Evolutionary conservation across 441 rosid species (phyloP), one percentile per base, ranked within the genome.

Genomic region (Erysimum pusillum): DNA sequence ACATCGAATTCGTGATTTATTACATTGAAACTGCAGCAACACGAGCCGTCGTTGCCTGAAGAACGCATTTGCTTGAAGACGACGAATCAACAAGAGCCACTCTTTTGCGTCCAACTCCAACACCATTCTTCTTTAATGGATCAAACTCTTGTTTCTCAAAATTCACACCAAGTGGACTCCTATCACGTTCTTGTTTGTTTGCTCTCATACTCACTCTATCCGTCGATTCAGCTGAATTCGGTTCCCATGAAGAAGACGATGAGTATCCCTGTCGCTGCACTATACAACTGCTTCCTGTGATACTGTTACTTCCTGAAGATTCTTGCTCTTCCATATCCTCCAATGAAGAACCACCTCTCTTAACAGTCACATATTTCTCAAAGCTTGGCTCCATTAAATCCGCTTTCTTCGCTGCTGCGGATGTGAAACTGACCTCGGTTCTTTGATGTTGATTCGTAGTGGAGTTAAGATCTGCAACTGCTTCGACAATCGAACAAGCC

Each of bases 401-500:
- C 73, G 89, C 85, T 79, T 78, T 83, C 84, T 79, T 85, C 35
- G 38, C 58, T 45, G 54, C 69, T 1, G 65, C 35, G 2, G 66
- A 35, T 11, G 75, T 38, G 66, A 69, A 74, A 38, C 65, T 76
- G 72, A 69, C 54, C 58, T 72, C 79, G 11, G 48, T 75, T 76
- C 76, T 82, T 57, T 75, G 79, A 13, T 76, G 73, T 41, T 76
- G 71, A 6, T 76, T 69, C 9, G 91, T 90, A 9, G 86, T 80
- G 35, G 92, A 89, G 81, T 92, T 92, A 44, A 91, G 93, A 75
- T 91, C 98, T 0, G 89, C 96, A 14, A 92, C 98, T 38, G 96
- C 97, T 65, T 92, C 94, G 18, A 90, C 83, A 62, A 89, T 93
- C n/a, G 98, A 92, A 59, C 90, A 85, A 73, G 99, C 96, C 74